Base-by-base conservation (phyloP, 805 yeast genomes). In the Lipomyces orientalis region DNA sequence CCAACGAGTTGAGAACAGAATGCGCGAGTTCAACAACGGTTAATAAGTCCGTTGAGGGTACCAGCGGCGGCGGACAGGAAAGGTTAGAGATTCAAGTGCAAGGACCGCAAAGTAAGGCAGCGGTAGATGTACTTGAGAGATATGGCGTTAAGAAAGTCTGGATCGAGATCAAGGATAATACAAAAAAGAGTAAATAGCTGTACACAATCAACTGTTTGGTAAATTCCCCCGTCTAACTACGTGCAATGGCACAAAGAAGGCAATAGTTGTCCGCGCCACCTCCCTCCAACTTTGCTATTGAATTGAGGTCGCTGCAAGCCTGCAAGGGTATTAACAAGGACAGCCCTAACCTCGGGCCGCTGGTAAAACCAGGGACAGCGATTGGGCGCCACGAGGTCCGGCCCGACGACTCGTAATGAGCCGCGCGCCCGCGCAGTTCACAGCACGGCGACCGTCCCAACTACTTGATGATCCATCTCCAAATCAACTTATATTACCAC, bases 11-110 rank as follows among this genome's bases (percentile, higher is more conserved):
- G 70, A 87, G 89, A 67, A 86, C 87, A 25, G 88, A 87, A 70
- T 95, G 98, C 76, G 93, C 97, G 12, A 97, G 97, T 0, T 91
- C 98, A 0, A 84, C 95, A 0, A 88, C 97, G 0, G 83, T 90
- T 10, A 61, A 57, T 22, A 69, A 73, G 33, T 71, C 79, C 2
- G 64, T 71, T 6, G 79, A 76, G 54, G 67, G 70, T 10, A 46
- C 64, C 8, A 33, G 58, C 19, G 67, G 61, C n/a, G 64, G 62
- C 10, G 89, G 88, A 0, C 87, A 85, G 35, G 85, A 86, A 16
- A 85, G 84, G 52, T 77, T 82, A 54, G 96, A 91, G 73, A 92
- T 95, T 3, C 84, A 87, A 58, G 97, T 95, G 1, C 98, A 95
- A 79, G 99, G 99, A 0, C 90, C 94, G 1, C 98, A 94, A 76